Base-by-base conservation (phyloP, 371 early-diverging fungal genomes). In the Capillidium rhysosporum region DNA sequence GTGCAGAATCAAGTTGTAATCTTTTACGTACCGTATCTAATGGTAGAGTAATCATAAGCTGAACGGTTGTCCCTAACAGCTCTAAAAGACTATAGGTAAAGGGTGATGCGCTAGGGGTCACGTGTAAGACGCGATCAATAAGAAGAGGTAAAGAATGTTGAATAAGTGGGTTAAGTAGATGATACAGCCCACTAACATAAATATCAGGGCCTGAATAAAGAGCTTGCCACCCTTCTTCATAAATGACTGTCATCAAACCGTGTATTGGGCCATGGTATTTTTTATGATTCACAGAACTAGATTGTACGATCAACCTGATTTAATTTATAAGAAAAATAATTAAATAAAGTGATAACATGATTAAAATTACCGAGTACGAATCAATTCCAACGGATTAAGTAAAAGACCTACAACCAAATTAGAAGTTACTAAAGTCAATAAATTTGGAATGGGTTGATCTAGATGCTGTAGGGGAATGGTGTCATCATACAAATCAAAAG, bases 21-120 rank as follows among this genome's bases (percentile, higher is more conserved):
- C 97, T 69, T 43, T 79, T 75, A 8, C 89, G 74, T 45, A 87
- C 74, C 3, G 91, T 93, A 49, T 93, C 91, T 9, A 96, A 53
- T 0, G 97, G 97, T 46, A 91, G 52, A 53, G 77, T 73, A 9
- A 93, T 67, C 29, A 77, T 49, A 18, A 88, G 65, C 9, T 89
- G 80, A 4, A 85, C 20, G 0, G 79, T 72, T 21, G 69, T 71
- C 14, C 84, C 56, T 0, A 66, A 67, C 1, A 90, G 60, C 59
- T 85, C 82, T 0, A 73, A 72, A 34, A 79, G 58, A 3, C 77
- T 69, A 48, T 76, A 79, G 18, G 75, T 51, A 28, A 82, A 56
- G 2, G 89, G 88, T 0, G 75, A 72, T 29, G 79, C 74, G 0
- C 67, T 64, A n/a, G 76, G 61, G 0, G 77, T 72, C 20, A 85